Percentiles rank a stretch among this genome's conserved stretches.
Conservation (phyloP, 331 rosid genomes). For the Cucumis variabilis region DNA sequence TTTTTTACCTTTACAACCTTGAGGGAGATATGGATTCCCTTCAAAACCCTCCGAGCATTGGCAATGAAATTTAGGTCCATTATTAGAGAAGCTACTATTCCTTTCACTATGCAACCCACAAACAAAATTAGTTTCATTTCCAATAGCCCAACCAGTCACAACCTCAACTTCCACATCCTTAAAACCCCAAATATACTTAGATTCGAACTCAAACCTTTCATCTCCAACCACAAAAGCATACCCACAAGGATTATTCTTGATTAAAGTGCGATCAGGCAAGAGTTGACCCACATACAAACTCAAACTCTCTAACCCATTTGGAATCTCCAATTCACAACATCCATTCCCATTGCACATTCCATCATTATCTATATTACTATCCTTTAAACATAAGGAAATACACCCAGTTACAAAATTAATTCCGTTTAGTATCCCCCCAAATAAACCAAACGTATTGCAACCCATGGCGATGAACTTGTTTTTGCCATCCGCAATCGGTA, state of each 20-base stretch:
- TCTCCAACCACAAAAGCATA: constrained; percentile 31
- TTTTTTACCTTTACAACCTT: constrained; percentile 29
- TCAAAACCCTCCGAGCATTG: constrained; percentile 25
- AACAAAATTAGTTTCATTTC: neutral
- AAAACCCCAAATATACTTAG: neutral
- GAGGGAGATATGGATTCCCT: constrained; percentile 36
- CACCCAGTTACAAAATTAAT: neutral
- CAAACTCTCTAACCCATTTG: neutral
- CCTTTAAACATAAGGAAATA: neutral
- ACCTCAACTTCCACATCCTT: neutral
- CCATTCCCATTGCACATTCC: constrained; percentile 30
- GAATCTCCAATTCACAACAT: constrained; percentile 35
- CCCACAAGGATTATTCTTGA: constrained; percentile 28
- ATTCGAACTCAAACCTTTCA: constrained; percentile 18
- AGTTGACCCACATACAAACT: fast-evolving
- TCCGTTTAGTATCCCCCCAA: neutral
- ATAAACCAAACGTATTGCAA: constrained; percentile 16
- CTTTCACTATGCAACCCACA: too few relatives aligned
- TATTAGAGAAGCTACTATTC: neutral
- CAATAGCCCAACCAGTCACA: constrained; percentile 40
- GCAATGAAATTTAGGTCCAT: constrained; percentile 23
- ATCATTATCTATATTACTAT: neutral
- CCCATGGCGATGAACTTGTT: constrained; percentile 37
- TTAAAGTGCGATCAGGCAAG: neutral
- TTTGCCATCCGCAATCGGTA: constrained; percentile 24